Evolutionary conservation across 2,329 filamentous ascomycete genomes (phyloP), one percentile per base, ranked within the genome.

Genomic region (Uncinocarpus reesii): DNA sequence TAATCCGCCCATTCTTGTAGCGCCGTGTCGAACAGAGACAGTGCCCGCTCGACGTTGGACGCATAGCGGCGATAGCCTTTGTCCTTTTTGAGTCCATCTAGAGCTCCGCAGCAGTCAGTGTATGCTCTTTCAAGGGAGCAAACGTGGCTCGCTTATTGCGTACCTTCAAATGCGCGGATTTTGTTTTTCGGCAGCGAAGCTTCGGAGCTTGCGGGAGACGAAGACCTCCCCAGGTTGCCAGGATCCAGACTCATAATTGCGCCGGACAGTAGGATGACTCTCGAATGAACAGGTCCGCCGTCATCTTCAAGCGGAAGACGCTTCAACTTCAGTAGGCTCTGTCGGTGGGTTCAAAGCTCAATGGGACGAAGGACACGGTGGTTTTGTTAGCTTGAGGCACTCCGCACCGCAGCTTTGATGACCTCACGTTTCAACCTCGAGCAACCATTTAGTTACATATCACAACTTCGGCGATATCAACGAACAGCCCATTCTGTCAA

Each of bases 1-100:
- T 98, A 98, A 70, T 98, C 92, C 42, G 93, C 92, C 92, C 92
- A 98, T 79, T 98, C 92, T 68, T 96, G 88, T 57, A 95, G 75
- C 24, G 87, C 81, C 13, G 86, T 89, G 63, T 98, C 92, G 71
- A 95, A 98, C 28, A 95, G 75, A 38, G 84, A 79, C 53, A 98
- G 76, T 28, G 88, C 85, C 65, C 88, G 80, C 61, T 96, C 90
- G 56, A 98, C 82, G 50, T 81, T 84, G 42, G 83, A 79, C 37
- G 88, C 87, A 78, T 96, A 98, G 65, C 89, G 84, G 56, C 89
- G 86, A 64, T 86, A 90, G 52, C 67, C 71, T 57, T 81, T 83
- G 60, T 83, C 78, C 58, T 78, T 79, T 57, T 73, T 69, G 35
- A 66, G 48, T 29, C 60, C 59, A 10, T 65, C 66, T 69, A 48